Base-by-base conservation (phyloP, 1,284 basidiomycete species). In the Ustilago tritici region DNA sequence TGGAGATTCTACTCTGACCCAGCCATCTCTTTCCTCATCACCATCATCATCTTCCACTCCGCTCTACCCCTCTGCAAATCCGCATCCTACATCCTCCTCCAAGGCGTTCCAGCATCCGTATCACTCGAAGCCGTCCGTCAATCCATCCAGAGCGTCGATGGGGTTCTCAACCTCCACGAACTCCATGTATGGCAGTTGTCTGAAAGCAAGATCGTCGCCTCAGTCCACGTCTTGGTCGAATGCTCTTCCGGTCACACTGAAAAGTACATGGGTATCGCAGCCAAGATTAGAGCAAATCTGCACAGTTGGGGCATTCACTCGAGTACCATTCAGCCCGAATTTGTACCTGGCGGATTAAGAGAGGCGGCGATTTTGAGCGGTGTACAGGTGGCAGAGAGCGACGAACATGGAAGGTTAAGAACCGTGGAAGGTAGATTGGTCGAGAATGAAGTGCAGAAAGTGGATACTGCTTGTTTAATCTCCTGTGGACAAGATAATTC, bases 171-270 rank as follows among this genome's bases (percentile, higher is more conserved):
- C 32, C 89, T 99, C 36, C 97, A 99, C 85, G 84, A 86, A 60
- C 89, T 99, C 36, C 97, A 99, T 87, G 91, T 99, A 62, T 99
- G 97, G 97, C 95, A 97, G 85, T 88, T 95, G 38, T 92, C 92
- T 17, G 93, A 94, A 87, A 89, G 89, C 74, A 98, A 97, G 85
- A 91, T 95, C 60, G 93, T 99, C 41, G 96, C 96, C 5, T 95
- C 93, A 0, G 95, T 99, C 19, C 97, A 99, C 87, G 93, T 99
- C 55, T 90, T 94, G 73, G 92, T 95, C 31, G 92, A 91, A 36
- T 90, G 87, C 52, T 78, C 76, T 8, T 65, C 64, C 3, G 75
- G 71, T 4, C 93, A 97, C 82, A 84, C 86, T 15, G 79, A 85
- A 40, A 79, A 79, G 55, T 98, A 98, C 87, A 98, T 98, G 93